A percentile compares a stretch with the other conserved stretches of the same genome.
Conservation (phyloP, 2,329 filamentous ascomycete species). For the Torrubiella hemipterigena region DNA sequence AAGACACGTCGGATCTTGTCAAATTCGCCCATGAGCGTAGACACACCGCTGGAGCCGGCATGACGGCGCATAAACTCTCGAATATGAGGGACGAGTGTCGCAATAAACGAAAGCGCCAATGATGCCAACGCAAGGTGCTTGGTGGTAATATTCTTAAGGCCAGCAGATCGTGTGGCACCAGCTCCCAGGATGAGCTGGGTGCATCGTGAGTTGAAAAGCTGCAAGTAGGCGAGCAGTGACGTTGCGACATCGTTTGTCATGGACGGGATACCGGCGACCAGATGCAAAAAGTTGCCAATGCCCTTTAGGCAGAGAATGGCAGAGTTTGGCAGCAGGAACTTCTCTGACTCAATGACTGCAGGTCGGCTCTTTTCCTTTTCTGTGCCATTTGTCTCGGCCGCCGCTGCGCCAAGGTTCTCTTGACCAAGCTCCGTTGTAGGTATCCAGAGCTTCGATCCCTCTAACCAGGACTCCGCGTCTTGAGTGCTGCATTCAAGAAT, state of each 20-base stretch:
- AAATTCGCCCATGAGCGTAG: constrained; percentile 65
- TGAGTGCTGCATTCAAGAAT: constrained; percentile 60
- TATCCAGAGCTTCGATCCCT: constrained; percentile 46
- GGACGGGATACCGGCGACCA: constrained; percentile 75
- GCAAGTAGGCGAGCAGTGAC: constrained; percentile 73
- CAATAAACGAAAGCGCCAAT: constrained; percentile 78
- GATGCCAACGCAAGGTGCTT: constrained; percentile 88
- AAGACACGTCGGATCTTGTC: constrained; percentile 75
- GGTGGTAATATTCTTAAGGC: constrained; percentile 90
- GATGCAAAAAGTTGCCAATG: constrained; percentile 69
- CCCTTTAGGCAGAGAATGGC: constrained; percentile 71
- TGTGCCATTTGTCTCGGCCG: constrained; percentile 33
- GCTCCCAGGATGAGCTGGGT: constrained; percentile 95
- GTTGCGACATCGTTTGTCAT: constrained; percentile 76
- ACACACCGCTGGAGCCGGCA: constrained; percentile 37
- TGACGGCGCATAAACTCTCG: constrained; percentile 85
- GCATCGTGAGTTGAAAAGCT: constrained; percentile 89
- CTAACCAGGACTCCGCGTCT: constrained; percentile 56
- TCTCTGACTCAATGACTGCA: constrained; percentile 73
- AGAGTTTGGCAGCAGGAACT: constrained; percentile 75
- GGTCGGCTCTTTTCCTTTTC: constrained; percentile 54
- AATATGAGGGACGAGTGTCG: constrained; percentile 77
- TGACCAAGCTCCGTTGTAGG: constrained; percentile 28
- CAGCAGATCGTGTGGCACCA: constrained; percentile 77
- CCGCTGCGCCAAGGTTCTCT: constrained; percentile 17